phyloP scores from a whole-genome alignment of 805 yeast genomes.

The Grigorovia yakushimaensis region DNA sequence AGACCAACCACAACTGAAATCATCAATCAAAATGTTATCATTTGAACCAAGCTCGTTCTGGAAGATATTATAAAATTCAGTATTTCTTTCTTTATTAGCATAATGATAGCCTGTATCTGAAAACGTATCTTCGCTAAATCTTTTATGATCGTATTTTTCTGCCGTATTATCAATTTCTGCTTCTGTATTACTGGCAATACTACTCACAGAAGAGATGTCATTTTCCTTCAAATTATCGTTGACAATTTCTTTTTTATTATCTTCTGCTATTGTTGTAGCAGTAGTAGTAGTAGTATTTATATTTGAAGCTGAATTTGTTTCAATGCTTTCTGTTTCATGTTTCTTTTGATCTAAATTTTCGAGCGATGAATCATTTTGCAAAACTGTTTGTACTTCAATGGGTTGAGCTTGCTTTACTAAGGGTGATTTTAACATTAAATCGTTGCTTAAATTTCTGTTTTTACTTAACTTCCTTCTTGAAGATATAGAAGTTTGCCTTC shows the following conservation, averaged over 20 bases:
- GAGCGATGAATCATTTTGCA: neutral
- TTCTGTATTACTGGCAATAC: neutral
- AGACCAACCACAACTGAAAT: constrained; percentile 77
- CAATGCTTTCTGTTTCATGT: neutral
- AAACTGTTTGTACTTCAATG: constrained; percentile 9
- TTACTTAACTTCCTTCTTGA: constrained; percentile 2
- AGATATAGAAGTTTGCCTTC: constrained; percentile 17
- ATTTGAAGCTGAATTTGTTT: neutral
- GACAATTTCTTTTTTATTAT: too few species aligned
- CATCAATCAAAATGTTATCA: constrained; percentile 71
- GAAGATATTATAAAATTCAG: constrained; percentile 73
- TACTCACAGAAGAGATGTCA: too few species aligned
- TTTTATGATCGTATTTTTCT: constrained; percentile 24
- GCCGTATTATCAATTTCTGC: constrained; percentile 1
- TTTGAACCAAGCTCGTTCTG: constrained; percentile 42
- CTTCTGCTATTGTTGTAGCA: neutral
- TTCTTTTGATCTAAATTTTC: neutral
- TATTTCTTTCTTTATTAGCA: constrained; percentile 54
- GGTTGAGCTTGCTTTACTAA: constrained; percentile 17
- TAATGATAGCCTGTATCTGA: constrained; percentile 50
- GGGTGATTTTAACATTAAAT: constrained; percentile 8
- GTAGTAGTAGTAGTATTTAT: neutral
- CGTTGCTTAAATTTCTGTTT: constrained; percentile 8
- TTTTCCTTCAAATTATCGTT: too few species aligned
- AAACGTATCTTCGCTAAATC: constrained; percentile 50